Evolutionary conservation across 257 asterid genomes (phyloP), one percentile per base, ranked within the genome.

Genomic region (Gentiana straminea): DNA sequence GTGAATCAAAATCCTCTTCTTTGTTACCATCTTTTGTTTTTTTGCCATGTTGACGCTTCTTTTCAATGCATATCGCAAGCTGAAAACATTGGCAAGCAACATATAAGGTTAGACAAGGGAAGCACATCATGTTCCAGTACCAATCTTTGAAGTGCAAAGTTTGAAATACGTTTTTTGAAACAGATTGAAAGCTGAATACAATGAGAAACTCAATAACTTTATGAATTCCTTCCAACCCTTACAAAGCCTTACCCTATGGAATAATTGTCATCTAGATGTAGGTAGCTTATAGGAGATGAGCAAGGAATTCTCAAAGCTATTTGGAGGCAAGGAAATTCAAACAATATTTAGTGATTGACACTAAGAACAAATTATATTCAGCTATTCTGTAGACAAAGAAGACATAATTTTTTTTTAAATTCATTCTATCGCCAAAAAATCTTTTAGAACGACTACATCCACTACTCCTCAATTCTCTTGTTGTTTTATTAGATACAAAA

Each of bases 11-110:
- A 64, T 71, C 76, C 37, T 56, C 68, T 54, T 61, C 67, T 61
- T 65, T 68, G 46, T 52, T 77, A 59, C 56, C 71, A 59, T 66
- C 54, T 57, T 67, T 77, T 61, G 54, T 47, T 62, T 61, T 79
- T 73, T 69, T 58, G 58, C 68, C 73, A 52, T 73, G 79, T 67
- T 48, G 81, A 53, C 68, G 64, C 77, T 73, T 80, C 74, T 75
- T 79, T 59, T 70, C 63, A 41, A 85, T 89, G 89, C 95, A 89
- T 70, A 85, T 67, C 44, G 94, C 86, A 68, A 89, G 86, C 97
- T 89, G 78, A 74, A 70, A 46, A 75, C 37, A 41, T 41, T 5
- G 9, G 46, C 46, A 7, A 41, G 46, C 10, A 7, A 24, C 24
- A 24, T 24, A 5, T 5, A 41, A 41, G 9, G 5, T 41, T 10